Percentiles rank a stretch among this genome's conserved stretches.
Evolutionary conservation across 2,329 filamentous ascomycete species (phyloP).

Genomic region (Paecilomyces fulvus): DNA sequence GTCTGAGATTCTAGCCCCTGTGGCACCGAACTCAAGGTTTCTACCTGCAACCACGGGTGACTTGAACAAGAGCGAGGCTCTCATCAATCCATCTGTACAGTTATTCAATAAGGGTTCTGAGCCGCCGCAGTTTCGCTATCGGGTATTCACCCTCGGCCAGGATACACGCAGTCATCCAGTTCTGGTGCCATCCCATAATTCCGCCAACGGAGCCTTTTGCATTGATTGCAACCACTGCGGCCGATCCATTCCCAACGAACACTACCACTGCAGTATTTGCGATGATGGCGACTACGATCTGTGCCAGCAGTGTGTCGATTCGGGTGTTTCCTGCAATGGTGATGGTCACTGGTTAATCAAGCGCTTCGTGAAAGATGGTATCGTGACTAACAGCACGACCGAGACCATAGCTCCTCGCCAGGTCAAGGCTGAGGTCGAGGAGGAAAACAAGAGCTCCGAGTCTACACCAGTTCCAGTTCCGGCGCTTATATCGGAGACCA

Average conservation of each 20-base stretch:
- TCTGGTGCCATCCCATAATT: conserved; percentile 25
- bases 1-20: not conserved
- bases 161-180: conserved; percentile 22
- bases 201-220: conserved; percentile 51
- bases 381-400: conserved; percentile 76
- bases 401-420: conserved; percentile 65
- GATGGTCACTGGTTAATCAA: conserved; percentile 91
- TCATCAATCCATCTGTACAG: conserved; percentile 4
- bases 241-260: conserved; percentile 64
- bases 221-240: conserved; percentile 95
- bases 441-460: conserved; percentile 8
- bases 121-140: conserved; percentile 12
- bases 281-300: conserved; percentile 92
- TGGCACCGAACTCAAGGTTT: not conserved
- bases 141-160: conserved; percentile 19
- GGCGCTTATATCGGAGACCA: conserved; percentile 19
- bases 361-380: conserved; percentile 68
- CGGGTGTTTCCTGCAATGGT: conserved; percentile 68
- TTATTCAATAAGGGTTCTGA: conserved; percentile 5
- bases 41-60: conserved; percentile 26
- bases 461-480: conserved; percentile 9
- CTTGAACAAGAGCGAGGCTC: conserved; percentile 20
- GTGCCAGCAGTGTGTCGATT: conserved; percentile 68
- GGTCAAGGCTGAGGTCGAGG: conserved; percentile 26
- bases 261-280: conserved; percentile 93